phyloP scores from a whole-genome alignment of 495 filamentous ascomycete species.

The Tuber umbilicatum region DNA sequence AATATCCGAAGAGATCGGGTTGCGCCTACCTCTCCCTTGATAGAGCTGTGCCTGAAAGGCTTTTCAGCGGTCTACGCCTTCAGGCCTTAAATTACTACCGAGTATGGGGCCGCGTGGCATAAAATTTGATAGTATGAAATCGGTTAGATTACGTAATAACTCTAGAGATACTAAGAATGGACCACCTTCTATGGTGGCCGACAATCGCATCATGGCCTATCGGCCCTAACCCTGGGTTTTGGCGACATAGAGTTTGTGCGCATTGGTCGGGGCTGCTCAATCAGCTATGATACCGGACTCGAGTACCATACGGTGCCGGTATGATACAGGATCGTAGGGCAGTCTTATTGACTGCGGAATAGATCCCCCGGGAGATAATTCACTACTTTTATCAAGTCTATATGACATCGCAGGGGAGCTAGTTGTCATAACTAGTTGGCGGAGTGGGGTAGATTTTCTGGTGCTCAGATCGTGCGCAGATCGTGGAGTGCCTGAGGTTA shows the following conservation, averaged over 20 bases:
- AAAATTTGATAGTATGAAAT: background rate
- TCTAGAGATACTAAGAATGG: background rate
- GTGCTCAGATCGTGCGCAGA: too few relatives aligned
- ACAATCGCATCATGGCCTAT: background rate
- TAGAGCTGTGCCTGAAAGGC: too few relatives aligned
- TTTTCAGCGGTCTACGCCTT: background rate
- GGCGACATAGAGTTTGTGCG: background rate
- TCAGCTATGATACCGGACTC: background rate
- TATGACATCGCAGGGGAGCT: background rate
- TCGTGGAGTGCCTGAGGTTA: background rate
- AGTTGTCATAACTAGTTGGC: background rate
- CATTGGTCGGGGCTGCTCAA: background rate
- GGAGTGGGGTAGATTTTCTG: too few relatives aligned
- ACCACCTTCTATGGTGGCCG: background rate
- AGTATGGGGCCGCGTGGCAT: background rate
- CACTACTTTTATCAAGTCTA: background rate
- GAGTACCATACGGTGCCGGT: background rate
- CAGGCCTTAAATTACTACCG: background rate
- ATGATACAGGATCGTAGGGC: background rate
- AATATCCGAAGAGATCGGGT: conserved; percentile 49
- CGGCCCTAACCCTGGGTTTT: background rate
- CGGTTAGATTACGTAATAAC: background rate
- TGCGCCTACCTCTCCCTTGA: too few relatives aligned
- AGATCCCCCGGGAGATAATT: background rate
- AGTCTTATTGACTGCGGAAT: background rate